phyloP scores from a whole-genome alignment of 495 filamentous ascomycete genomes.

The Penicillium herquei region DNA sequence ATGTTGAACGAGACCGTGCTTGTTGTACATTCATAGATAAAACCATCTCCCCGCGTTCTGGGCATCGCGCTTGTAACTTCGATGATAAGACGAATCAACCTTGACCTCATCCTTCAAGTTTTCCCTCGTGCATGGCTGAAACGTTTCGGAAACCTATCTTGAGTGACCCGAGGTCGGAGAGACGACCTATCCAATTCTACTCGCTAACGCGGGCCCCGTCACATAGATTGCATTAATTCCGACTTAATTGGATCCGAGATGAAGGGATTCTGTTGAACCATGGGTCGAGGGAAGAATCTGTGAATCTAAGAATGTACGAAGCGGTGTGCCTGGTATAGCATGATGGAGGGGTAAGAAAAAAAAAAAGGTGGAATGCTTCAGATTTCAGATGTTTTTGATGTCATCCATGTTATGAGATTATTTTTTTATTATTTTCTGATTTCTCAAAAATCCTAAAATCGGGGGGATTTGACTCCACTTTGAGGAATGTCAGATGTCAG shows the following conservation, averaged over 20 bases:
- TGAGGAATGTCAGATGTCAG: conserved; percentile 33
- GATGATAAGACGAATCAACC: background rate
- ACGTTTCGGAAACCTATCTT: background rate
- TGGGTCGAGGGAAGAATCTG: conserved; percentile 12
- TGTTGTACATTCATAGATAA: background rate
- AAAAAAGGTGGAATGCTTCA: conserved; percentile 2
- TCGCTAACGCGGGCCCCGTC: background rate
- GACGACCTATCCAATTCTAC: background rate
- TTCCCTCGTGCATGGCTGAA: background rate
- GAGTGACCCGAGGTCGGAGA: background rate
- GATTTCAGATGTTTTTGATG: background rate
- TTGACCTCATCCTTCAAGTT: background rate
- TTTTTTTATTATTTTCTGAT: background rate
- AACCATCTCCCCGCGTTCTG: conserved; percentile 14
- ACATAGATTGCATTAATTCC: background rate
- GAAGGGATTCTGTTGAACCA: conserved; percentile 24
- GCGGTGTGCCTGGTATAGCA: conserved; percentile 17
- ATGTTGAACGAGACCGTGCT: conserved; percentile 6
- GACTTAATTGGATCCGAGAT: conserved; percentile 3
- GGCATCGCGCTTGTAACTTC: background rate
- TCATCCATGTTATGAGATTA: background rate
- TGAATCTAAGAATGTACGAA: conserved; percentile 15
- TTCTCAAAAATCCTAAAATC: background rate
- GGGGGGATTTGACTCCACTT: background rate
- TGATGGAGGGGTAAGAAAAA: conserved; percentile 2